A percentile compares a stretch with the other conserved stretches of the same genome.
phyloP scores from a whole-genome alignment of 257 asterid species.

The Nicotiana noctiflora region DNA sequence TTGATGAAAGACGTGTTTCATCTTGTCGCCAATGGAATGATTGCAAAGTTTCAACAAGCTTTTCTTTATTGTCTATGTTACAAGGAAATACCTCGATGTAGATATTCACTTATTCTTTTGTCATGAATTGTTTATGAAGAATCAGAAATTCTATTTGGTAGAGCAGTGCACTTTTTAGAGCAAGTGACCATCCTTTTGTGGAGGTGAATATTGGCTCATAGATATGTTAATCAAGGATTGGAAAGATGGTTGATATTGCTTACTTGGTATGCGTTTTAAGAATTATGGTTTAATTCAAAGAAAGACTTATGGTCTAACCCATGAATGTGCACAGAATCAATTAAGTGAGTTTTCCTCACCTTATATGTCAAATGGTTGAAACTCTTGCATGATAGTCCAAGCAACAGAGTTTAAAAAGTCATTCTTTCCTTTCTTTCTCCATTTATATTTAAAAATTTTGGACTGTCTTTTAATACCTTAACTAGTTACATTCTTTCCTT shows the following conservation, averaged over 20 bases:
- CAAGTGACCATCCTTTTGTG: background rate
- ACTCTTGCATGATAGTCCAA: background rate
- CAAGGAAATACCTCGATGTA: background rate
- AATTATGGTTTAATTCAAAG: background rate
- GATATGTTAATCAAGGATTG: background rate
- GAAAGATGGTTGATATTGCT: background rate
- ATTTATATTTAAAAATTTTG: background rate
- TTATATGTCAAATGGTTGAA: background rate
- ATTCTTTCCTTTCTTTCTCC: background rate
- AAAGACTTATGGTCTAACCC: background rate
- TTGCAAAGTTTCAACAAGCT: background rate
- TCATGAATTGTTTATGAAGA: background rate
- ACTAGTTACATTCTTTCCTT: constrained; percentile 16
- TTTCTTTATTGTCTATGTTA: background rate
- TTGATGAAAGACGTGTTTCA: background rate
- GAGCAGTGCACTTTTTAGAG: background rate
- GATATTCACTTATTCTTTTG: background rate
- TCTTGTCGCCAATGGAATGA: background rate
- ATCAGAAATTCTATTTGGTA: background rate
- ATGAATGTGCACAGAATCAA: background rate
- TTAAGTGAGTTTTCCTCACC: background rate
- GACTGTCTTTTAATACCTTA: constrained; percentile 29
- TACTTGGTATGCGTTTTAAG: background rate
- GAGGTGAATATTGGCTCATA: background rate
- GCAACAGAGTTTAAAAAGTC: background rate